A percentile compares a stretch with the other conserved stretches of the same genome.
Evolutionary conservation across 108 stramenopile species (phyloP).

Genomic region (Pelagomonas calceolata): DNA sequence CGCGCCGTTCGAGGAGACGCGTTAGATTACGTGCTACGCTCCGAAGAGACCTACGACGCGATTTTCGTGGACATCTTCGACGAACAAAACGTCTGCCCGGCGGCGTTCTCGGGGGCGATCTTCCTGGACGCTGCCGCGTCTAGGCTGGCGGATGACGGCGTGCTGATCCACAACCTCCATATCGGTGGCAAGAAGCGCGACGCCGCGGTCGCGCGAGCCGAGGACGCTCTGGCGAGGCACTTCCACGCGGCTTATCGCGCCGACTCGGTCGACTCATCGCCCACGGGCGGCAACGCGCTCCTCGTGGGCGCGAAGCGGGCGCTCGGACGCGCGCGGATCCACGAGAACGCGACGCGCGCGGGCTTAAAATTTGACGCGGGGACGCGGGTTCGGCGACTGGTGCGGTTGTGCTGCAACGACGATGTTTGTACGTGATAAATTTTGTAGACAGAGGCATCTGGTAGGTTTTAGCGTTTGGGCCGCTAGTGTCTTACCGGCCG

Average conservation of each 20-base stretch:
- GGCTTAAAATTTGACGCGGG: no score
- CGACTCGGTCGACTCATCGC: conserved; percentile 9
- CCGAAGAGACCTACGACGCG: conserved; percentile 8
- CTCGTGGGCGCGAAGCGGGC: background rate
- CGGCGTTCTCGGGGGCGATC: background rate
- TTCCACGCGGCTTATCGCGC: conserved; percentile 2
- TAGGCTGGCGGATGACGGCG: background rate
- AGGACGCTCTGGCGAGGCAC: background rate
- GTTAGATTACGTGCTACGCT: background rate
- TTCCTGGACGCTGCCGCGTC: background rate
- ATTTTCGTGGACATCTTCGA: conserved; percentile 19
- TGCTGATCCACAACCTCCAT: conserved; percentile 18
- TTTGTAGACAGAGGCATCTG: no score
- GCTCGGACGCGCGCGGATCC: no score
- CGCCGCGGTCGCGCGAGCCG: conserved; percentile 8
- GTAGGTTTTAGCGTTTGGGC: no score
- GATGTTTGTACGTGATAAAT: no score
- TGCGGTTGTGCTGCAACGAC: no score
- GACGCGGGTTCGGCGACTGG: no score
- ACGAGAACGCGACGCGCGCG: no score
- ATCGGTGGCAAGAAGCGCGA: background rate
- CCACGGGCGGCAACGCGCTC: conserved; percentile 13
- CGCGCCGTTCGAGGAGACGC: conserved; percentile 11
- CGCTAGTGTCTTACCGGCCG: no score
- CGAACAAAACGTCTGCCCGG: conserved; percentile 9